phyloP scores from a whole-genome alignment of 2,329 filamentous ascomycete species.

The Aspergillus glaucus region DNA sequence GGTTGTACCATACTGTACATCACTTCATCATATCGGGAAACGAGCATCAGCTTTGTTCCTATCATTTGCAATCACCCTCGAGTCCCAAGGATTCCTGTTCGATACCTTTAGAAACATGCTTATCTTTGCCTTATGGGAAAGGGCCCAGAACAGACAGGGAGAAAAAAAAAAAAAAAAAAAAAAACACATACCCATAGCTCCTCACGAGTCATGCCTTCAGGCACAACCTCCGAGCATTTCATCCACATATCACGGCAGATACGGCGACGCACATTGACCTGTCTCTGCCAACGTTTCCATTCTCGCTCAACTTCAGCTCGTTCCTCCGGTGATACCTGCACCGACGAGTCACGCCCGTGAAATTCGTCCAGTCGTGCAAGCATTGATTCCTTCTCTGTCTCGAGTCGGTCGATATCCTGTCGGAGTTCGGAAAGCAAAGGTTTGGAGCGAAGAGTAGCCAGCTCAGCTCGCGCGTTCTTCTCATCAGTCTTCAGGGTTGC shows the following conservation, averaged over 20 bases:
- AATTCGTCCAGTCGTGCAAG: slow-evolving; percentile 35
- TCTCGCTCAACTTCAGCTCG: slow-evolving; percentile 41
- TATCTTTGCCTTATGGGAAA: too few relatives aligned
- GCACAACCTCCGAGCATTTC: slow-evolving; percentile 42
- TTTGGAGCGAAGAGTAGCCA: slow-evolving; percentile 42
- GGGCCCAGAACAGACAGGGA: neutral
- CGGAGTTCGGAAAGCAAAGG: slow-evolving; percentile 49
- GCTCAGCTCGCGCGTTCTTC: slow-evolving; percentile 44
- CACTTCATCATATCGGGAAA: neutral
- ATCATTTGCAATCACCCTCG: slow-evolving; percentile 26
- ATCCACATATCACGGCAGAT: slow-evolving; percentile 49
- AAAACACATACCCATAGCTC: slow-evolving; percentile 43
- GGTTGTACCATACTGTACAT: neutral
- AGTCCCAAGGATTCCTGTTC: slow-evolving; percentile 32
- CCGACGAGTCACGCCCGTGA: slow-evolving; percentile 29
- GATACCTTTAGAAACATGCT: neutral
- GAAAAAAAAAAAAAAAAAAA: neutral
- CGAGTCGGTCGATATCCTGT: slow-evolving; percentile 37
- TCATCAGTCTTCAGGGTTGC: slow-evolving; percentile 40
- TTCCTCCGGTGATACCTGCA: slow-evolving; percentile 44
- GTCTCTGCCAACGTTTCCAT: slow-evolving; percentile 40
- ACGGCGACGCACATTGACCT: slow-evolving; percentile 38
- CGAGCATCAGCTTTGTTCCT: neutral
- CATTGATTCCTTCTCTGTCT: slow-evolving; percentile 40
- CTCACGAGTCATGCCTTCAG: slow-evolving; percentile 41